Evolutionary conservation across 75 land plant genomes (phyloP).

Genomic region (Cupressus sempervirens): DNA sequence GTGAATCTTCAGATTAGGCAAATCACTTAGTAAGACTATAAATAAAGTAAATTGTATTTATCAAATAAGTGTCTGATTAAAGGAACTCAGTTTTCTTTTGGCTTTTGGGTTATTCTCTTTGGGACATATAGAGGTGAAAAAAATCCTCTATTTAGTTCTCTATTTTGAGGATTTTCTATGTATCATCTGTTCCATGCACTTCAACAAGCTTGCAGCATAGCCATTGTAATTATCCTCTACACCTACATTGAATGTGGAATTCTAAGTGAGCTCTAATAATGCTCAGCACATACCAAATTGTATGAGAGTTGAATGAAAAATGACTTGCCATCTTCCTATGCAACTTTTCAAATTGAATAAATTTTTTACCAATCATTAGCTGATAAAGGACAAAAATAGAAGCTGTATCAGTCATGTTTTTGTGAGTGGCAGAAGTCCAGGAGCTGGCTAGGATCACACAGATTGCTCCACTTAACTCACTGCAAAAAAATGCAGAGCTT

Average conservation of each 20-base stretch:
- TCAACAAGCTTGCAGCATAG: constrained; percentile 73
- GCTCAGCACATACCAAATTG: constrained; percentile 31
- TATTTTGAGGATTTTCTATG: constrained; percentile 57
- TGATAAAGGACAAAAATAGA: constrained; percentile 56
- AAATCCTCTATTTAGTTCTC: constrained; percentile 26
- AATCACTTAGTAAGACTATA: no score
- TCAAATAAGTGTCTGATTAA: no score
- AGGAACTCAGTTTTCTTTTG: no score
- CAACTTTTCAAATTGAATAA: background rate
- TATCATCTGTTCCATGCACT: constrained; percentile 78
- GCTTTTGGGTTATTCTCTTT: no score
- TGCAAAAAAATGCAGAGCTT: constrained; percentile 71
- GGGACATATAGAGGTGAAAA: no score
- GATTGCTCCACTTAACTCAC: constrained; percentile 63
- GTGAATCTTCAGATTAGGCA: no score
- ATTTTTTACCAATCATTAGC: constrained; percentile 14
- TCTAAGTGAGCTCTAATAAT: constrained; percentile 24
- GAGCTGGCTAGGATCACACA: constrained; percentile 63
- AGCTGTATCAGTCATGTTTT: constrained; percentile 48
- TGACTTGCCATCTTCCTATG: background rate
- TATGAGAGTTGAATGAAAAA: constrained; percentile 1
- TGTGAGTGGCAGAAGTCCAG: constrained; percentile 64
- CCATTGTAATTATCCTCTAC: constrained; percentile 76
- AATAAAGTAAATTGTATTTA: no score
- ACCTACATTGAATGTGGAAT: background rate